Base-by-base conservation (phyloP, 108 stramenopile genomes). In the Cyclotella choctawhatcheeana region DNA sequence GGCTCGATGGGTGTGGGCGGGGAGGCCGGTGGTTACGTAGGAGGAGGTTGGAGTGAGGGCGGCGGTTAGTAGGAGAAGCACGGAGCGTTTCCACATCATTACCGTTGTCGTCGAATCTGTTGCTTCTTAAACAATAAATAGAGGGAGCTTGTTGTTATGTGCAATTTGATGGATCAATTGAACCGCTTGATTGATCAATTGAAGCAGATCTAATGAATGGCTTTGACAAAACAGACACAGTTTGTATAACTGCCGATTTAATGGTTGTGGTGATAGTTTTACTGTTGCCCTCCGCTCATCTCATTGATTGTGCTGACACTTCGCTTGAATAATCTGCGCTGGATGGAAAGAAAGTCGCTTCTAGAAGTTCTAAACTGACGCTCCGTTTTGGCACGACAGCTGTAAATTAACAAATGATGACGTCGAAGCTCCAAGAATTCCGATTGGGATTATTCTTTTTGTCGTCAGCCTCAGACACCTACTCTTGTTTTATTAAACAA, bases 1-100 rank as follows among this genome's bases (percentile, higher is more conserved):
- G 34, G 85, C 85, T 16, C 75, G 54, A 58, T 88, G 85, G 33
- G 66, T 74, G 43, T 74, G 77, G 13, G 74, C 59, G 0, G 89
- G 89, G 20, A 90, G 65, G 5, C 71, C 83, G 10, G 82, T 75
- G 20, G 78, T 84, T 25, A 82, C 58, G 70, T 85, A 85, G 24
- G 79, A 61, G 34, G 20, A 2, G 0, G 69, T 52, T 4, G 43
- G 34, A 21, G 43, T 6, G 34, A 56, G 48, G 17, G 18, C 43
- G 17, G 18, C 43, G 14, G 14, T n/a, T 2, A 43, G 43, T 3
- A 58, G 29, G 29, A 34, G 26, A 2, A 45, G 29, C 27, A 58
- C 58, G 33, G 26, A 1, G 27, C 12, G 55, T 56, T 56, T 56
- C 55, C 10, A 56, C 17, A 12, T 56, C 55, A 56, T 56, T 29